Base-by-base conservation (phyloP, 805 yeast species). In the Nadsonia fulvescens region DNA sequence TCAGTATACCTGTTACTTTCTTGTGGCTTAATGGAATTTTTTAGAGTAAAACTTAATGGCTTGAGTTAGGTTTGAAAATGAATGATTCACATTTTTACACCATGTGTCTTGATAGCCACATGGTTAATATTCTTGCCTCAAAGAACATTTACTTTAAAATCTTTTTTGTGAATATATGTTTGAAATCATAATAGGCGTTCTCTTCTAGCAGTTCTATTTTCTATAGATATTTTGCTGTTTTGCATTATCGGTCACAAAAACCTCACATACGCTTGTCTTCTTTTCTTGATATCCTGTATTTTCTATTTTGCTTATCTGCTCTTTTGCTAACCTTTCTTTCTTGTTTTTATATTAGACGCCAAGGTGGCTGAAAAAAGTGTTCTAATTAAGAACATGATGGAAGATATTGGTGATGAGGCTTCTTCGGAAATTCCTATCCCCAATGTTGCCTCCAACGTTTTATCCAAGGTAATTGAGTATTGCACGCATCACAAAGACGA, bases 391-490 rank as follows among this genome's bases (percentile, higher is more conserved):
- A 78, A 83, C 54, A 71, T 83, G 77, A 58, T 83, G 35, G 73
- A 70, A 35, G 53, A 57, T 32, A 46, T 45, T 25, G 53, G 56
- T 10, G 79, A 70, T 33, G 73, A 65, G 22, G 77, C 69, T 29
- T 75, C 70, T 20, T 69, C 71, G 36, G 53, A 54, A 30, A 75
- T 86, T 42, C 95, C 95, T 18, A 69, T 82, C 8, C 93, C 93
- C 20, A 82, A 79, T 43, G 94, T 82, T 6, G 36, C 51, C 37
- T 75, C 92, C 6, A 70, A 75, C 10, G 46, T 86, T 12, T 61
- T 86, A 53, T 69, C 75, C 48, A 81, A 82, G 46, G 86, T 86
- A n/a, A 59, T 86, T 28, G 93, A 86, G 47, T 86, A 94, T 91
- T 82, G 94, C 42, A 91, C 78, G 44, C 89, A 86, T 49, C 94